Evolutionary conservation across 2,329 filamentous ascomycete genomes (phyloP).

Genomic region (Colletotrichum cordylinicola): DNA sequence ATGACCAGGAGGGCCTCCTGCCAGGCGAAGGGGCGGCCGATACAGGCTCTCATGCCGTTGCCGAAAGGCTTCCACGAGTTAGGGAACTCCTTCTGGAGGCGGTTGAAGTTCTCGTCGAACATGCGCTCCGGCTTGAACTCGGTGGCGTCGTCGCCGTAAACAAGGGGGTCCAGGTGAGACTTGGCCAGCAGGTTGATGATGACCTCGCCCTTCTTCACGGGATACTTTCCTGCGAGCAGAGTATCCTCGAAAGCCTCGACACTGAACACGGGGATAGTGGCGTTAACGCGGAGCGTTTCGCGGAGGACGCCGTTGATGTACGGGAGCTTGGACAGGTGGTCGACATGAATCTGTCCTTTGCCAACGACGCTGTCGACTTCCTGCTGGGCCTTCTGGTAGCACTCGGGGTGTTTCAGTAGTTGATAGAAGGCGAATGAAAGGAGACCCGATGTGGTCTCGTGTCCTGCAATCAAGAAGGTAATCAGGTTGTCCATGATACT

Average conservation of each 20-base stretch:
- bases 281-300: conserved; percentile 49
- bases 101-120: conserved; percentile 56
- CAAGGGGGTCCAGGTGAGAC: conserved; percentile 59
- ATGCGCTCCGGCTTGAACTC: conserved; percentile 68
- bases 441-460: conserved; percentile 73
- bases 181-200: conserved; percentile 51
- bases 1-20: conserved; percentile 53
- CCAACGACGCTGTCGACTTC: conserved; percentile 74
- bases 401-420: conserved; percentile 67
- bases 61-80: conserved; percentile 59
- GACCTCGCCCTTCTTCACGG: conserved; percentile 47
- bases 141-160: conserved; percentile 62
- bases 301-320: conserved; percentile 69
- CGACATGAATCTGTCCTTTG: conserved; percentile 56
- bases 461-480: conserved; percentile 71
- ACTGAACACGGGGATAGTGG: conserved; percentile 31
- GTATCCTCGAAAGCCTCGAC: conserved; percentile 43
- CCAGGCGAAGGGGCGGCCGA: conserved; percentile 59
- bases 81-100: conserved; percentile 35
- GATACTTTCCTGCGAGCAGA: conserved; percentile 58
- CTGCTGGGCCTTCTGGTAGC: conserved; percentile 65
- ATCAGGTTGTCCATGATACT: conserved; percentile 72
- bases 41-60: conserved; percentile 57
- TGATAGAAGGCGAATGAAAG: conserved; percentile 71
- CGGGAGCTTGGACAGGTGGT: conserved; percentile 65